Evolutionary conservation across 495 filamentous ascomycete species (phyloP), one percentile per base, ranked within the genome.

Genomic region (Penicillium cosmopolitanum): DNA sequence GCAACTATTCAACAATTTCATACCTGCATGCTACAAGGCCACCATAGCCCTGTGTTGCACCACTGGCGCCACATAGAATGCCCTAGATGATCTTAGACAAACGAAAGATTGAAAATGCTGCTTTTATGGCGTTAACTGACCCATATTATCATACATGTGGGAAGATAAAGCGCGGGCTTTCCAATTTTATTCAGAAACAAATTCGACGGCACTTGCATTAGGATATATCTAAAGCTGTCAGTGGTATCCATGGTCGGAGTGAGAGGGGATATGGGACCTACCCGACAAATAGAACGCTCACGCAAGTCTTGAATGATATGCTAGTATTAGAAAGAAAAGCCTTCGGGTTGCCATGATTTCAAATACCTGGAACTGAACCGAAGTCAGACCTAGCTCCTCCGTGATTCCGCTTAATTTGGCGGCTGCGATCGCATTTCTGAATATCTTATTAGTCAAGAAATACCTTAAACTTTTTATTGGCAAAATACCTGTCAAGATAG

Each of bases 171-270:
- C 0, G 68, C 58, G 1, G 70, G 70, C 7, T 59, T 57, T 36
- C 66, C 73, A 19, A 73, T 71, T 50, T 76, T 74, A 63, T 80
- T 80, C 31, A 82, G 66, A 25, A 80, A 61, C 7, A 79, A 53
- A 58, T 82, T 82, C 15, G 75, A 80, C 0, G 80, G 80, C 4
- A 81, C 76, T 65, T 72, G 67, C 47, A 64, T 60, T 18, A 65
- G 38, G 42, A 76, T 65, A 57, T 75, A 78, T 8, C 68, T 73
- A 73, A 53, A 34, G 16, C 35, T 38, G 6, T 23, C 12, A 34
- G 19, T 21, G 19, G 40, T 18, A 23, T 12, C 19, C 1, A 53
- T 44, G 35, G 60, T 61, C 18, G 65, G 35, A 12, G 35, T 38
- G 3, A 38, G 10, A 12, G n/a, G n/a, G n/a, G 35, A 38, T 12